A percentile compares a stretch with the other conserved stretches of the same genome.
phyloP scores from a whole-genome alignment of 2,329 filamentous ascomycete species.

The Talaromyces marneffei region DNA sequence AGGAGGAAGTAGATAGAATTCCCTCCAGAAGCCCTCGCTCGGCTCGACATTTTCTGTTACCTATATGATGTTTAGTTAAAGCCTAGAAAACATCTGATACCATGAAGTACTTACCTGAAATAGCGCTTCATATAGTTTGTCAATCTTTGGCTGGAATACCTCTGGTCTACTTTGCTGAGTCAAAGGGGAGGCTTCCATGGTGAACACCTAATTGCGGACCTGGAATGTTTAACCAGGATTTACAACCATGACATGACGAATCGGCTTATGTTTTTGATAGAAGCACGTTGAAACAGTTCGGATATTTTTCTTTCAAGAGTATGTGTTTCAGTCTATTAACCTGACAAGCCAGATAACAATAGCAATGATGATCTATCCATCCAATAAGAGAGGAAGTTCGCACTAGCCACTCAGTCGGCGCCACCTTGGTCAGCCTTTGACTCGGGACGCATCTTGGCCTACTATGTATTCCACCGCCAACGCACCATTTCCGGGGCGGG shows the following conservation, averaged over 20 bases:
- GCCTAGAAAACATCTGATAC: background rate
- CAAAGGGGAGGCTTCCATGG: slow-evolving; percentile 85
- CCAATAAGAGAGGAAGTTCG: background rate
- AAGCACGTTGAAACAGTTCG: too few relatives aligned
- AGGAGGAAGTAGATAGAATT: slow-evolving; percentile 86
- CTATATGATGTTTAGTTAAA: background rate
- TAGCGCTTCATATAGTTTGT: slow-evolving; percentile 77
- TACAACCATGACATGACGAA: slow-evolving; percentile 1
- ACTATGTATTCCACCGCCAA: background rate
- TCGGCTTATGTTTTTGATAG: background rate
- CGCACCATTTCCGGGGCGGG: background rate
- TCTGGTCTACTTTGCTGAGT: slow-evolving; percentile 87
- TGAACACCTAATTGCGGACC: slow-evolving; percentile 13
- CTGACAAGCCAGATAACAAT: slow-evolving; percentile 7
- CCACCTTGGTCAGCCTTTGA: background rate
- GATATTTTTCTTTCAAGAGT: background rate
- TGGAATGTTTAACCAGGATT: background rate
- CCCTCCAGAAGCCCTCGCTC: slow-evolving; percentile 88
- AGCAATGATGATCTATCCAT: background rate
- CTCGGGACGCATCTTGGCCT: background rate
- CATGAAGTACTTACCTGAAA: slow-evolving; percentile 51
- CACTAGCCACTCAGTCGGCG: slow-evolving; percentile 2
- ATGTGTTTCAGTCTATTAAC: background rate
- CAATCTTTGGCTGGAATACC: slow-evolving; percentile 89
- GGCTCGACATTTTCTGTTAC: slow-evolving; percentile 50